These are phyloP conservation scores for Botryotinia convoluta DNA, from an alignment of 2,329 filamentous ascomycete species.

Conservation along the genomic window DNA sequence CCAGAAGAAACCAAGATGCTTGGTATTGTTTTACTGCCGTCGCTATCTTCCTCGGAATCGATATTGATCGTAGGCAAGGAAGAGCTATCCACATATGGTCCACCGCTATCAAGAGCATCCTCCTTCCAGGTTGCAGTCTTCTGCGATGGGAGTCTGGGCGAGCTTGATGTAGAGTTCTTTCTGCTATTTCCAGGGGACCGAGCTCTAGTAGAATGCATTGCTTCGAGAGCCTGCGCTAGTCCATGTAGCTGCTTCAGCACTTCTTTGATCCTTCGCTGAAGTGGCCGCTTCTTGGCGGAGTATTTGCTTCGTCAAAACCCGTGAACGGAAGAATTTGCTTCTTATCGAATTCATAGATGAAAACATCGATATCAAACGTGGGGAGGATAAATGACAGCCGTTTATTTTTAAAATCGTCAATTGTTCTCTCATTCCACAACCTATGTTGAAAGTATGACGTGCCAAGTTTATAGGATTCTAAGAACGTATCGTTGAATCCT, in stretches of 20 bases:
- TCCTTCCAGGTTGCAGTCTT: background rate
- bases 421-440: background rate
- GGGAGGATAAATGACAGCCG: background rate
- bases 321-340: background rate
- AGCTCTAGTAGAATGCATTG: conserved; percentile 2
- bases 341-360: conserved; percentile 2
- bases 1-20: background rate
- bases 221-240: background rate
- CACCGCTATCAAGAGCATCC: too few species aligned
- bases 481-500: background rate
- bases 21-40: background rate
- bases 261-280: background rate
- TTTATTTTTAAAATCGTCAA: background rate
- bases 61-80: background rate
- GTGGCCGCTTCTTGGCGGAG: background rate
- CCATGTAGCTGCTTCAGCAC: background rate
- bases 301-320: background rate
- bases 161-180: background rate
- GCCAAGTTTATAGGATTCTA: background rate
- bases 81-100: background rate
- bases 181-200: background rate
- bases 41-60: background rate
- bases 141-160: background rate
- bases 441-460: background rate
- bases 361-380: background rate